Evolutionary conservation across 305 asterid species (phyloP).

Genomic region (Fraxinus nigra): DNA sequence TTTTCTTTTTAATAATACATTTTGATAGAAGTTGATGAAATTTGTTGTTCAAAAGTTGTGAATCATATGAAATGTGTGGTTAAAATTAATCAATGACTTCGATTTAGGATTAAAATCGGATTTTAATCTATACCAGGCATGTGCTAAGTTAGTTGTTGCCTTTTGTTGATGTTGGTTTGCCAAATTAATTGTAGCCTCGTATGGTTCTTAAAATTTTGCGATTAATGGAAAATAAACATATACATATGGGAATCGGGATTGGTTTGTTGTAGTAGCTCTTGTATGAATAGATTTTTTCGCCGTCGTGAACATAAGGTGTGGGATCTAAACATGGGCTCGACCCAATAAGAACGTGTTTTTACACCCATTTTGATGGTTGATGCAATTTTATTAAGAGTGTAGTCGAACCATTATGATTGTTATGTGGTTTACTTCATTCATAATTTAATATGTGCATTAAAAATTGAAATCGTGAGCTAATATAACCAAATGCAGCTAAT

Average conservation of each 20-base stretch:
- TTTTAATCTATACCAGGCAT: not conserved
- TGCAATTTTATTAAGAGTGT: not conserved
- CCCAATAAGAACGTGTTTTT: not conserved
- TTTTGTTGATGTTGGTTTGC: not conserved
- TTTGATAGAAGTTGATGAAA: not conserved
- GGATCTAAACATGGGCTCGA: not conserved
- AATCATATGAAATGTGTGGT: too few species aligned
- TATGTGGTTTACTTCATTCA: not conserved
- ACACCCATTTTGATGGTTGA: not conserved
- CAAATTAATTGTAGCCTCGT: not conserved
- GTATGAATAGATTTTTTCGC: not conserved
- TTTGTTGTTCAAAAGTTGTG: not conserved
- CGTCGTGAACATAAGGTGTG: not conserved
- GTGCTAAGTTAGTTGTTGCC: not conserved
- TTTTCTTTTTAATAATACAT: too few species aligned
- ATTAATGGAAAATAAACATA: not conserved
- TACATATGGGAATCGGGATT: not conserved
- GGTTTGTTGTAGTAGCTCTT: not conserved
- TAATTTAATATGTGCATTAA: not conserved
- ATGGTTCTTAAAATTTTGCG: not conserved
- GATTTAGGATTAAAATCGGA: too few species aligned
- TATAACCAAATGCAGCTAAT: conserved; percentile 2
- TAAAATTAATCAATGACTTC: not conserved
- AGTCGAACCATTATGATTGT: not conserved
- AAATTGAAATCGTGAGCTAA: not conserved